Percentiles rank a stretch among this genome's conserved stretches.
These are phyloP conservation scores for Allium sativum DNA, from an alignment of 106 monocot species.

Conservation along the genomic window DNA sequence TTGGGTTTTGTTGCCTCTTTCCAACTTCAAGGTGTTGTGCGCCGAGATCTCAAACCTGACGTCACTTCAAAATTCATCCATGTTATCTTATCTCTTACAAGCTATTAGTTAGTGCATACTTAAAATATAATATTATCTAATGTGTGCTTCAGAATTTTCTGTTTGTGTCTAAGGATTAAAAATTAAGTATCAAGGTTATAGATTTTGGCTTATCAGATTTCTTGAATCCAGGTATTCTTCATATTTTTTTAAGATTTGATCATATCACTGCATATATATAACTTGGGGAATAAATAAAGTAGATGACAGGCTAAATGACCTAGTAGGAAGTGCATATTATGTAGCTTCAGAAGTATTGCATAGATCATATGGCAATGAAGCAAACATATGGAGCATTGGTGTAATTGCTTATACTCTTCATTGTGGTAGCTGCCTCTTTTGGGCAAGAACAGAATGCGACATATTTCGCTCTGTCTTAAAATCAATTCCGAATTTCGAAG, in stretches of 20 bases:
- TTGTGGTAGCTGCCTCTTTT: conserved; percentile 78
- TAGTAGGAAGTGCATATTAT: conserved; percentile 68
- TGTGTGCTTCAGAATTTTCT: conserved; percentile 48
- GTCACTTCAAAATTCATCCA: conserved; percentile 14
- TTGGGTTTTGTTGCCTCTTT: conserved; percentile 61
- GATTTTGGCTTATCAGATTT: conserved; percentile 77
- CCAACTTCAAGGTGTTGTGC: conserved; percentile 82
- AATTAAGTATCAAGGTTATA: conserved; percentile 44
- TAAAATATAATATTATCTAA: not conserved
- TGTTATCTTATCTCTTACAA: not conserved
- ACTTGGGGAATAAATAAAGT: not conserved
- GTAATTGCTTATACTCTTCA: conserved; percentile 84
- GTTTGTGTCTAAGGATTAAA: conserved; percentile 48
- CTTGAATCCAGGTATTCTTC: conserved; percentile 53
- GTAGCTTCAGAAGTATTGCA: conserved; percentile 74
- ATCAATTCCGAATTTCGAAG: conserved; percentile 66
- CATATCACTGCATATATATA: not conserved
- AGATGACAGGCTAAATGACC: conserved; percentile 90
- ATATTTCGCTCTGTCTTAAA: conserved; percentile 78
- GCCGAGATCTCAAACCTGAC: conserved; percentile 90
- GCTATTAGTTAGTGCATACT: no score
- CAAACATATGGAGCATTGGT: conserved; percentile 92
- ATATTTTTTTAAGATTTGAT: not conserved
- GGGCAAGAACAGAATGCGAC: conserved; percentile 79
- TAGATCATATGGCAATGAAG: conserved; percentile 81